phyloP scores from a whole-genome alignment of 2,329 filamentous ascomycete species.

The Mycosphaerella sp. region DNA sequence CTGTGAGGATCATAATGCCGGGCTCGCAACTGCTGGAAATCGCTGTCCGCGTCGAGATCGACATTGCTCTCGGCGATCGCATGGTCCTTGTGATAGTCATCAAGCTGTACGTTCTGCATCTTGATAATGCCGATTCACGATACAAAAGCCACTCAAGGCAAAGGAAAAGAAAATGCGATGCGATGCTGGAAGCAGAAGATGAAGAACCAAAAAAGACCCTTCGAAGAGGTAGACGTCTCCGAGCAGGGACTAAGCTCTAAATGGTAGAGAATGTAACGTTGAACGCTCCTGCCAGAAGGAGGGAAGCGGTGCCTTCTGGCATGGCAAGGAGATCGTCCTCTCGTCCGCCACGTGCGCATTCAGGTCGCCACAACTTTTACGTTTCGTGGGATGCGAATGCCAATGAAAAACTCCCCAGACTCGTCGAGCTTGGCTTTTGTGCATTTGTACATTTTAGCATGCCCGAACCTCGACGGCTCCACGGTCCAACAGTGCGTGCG shows the following conservation, averaged over 20 bases:
- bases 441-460: not conserved
- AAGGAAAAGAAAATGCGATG: not conserved
- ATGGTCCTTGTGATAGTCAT: slow-evolving; percentile 13
- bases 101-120: slow-evolving; percentile 17
- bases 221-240: not conserved
- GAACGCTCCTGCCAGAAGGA: slow-evolving; percentile 11
- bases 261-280: slow-evolving; percentile 4
- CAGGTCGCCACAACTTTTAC: slow-evolving; percentile 1
- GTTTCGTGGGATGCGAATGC: not conserved
- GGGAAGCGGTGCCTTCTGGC: slow-evolving; percentile 1
- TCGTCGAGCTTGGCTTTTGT: not conserved
- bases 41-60: slow-evolving; percentile 14
- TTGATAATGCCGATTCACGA: slow-evolving; percentile 2
- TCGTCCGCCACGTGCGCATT: not conserved
- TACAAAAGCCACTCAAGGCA: not conserved
- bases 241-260: slow-evolving; percentile 11
- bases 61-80: slow-evolving; percentile 13
- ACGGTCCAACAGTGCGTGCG: too few species aligned
- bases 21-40: slow-evolving; percentile 17
- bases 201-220: not conserved
- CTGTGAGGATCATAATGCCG: slow-evolving; percentile 21
- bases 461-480: not conserved
- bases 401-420: not conserved
- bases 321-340: not conserved
- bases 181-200: not conserved